These are phyloP conservation scores for Yamadazyma scolyti DNA, from an alignment of 805 yeast genomes.

Conservation along the genomic window DNA sequence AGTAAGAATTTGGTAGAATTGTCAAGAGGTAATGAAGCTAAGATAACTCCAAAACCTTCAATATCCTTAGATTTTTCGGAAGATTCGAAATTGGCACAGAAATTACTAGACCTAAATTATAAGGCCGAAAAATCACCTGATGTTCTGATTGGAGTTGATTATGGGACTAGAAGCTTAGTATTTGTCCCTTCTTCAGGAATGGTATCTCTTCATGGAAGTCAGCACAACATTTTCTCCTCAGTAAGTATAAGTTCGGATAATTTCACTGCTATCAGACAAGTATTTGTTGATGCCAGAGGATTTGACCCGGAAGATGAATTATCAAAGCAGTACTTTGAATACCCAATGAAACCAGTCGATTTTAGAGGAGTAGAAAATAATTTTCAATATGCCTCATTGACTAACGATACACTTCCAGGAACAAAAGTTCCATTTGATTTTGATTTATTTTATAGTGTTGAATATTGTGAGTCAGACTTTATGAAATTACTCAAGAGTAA, in stretches of 20 bases:
- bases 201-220: slow-evolving; percentile 3
- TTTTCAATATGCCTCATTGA: slow-evolving; percentile 1
- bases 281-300: slow-evolving; percentile 4
- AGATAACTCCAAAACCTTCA: no score
- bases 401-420: neutral
- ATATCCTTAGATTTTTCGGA: no score
- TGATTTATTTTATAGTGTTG: slow-evolving; percentile 1
- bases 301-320: slow-evolving; percentile 6
- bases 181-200: slow-evolving; percentile 5
- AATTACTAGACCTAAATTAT: no score
- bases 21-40: neutral
- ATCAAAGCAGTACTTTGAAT: slow-evolving; percentile 5
- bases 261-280: slow-evolving; percentile 1
- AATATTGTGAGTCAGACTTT: neutral
- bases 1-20: slow-evolving; percentile 5
- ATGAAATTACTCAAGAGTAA: slow-evolving; percentile 1
- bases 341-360: slow-evolving; percentile 8
- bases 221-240: slow-evolving; percentile 3
- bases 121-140: no score
- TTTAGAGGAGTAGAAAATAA: slow-evolving; percentile 5
- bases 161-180: no score
- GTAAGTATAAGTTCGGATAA: slow-evolving; percentile 1
- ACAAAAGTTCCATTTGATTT: slow-evolving; percentile 2
- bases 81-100: no score
- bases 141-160: no score